Evolutionary conservation across 768 basidiomycete species (phyloP).

Genomic region (Lactarius pseudohatsudake): DNA sequence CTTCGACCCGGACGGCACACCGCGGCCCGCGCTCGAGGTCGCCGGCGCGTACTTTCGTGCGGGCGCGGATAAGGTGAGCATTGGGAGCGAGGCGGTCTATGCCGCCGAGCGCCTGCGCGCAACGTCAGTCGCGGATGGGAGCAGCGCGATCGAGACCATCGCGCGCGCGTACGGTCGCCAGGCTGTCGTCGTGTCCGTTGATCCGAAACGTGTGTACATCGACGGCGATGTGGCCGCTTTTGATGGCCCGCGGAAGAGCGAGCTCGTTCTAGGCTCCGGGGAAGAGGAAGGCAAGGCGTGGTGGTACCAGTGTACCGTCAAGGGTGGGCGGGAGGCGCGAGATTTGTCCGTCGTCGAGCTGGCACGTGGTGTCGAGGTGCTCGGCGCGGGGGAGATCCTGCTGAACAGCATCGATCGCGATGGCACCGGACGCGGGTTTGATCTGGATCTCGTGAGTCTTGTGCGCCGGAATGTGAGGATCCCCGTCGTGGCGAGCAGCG

Average conservation of each 20-base stretch:
- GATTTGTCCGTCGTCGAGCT: constrained; percentile 88
- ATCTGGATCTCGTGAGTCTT: constrained; percentile 75
- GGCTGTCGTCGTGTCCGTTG: constrained; percentile 96
- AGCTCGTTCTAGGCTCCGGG: constrained; percentile 51
- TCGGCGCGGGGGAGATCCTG: constrained; percentile 94
- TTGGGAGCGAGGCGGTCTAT: constrained; percentile 93
- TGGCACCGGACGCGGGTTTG: constrained; percentile 90
- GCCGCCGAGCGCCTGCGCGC: constrained; percentile 82
- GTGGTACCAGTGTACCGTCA: constrained; percentile 99
- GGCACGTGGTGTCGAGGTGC: constrained; percentile 82
- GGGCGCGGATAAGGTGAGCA: constrained; percentile 98
- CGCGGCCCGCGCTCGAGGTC: constrained; percentile 85
- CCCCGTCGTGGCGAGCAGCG: constrained; percentile 93
- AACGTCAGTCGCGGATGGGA: constrained; percentile 51
- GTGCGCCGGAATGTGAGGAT: constrained; percentile 78
- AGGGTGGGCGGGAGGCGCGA: constrained; percentile 83
- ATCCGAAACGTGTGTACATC: constrained; percentile 86
- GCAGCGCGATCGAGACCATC: constrained; percentile 91
- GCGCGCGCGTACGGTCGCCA: constrained; percentile 89
- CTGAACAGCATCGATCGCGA: constrained; percentile 97
- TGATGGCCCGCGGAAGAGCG: constrained; percentile 63
- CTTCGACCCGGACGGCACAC: constrained; percentile 92
- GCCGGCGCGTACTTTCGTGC: constrained; percentile 95
- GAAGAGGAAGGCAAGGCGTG: constrained; percentile 73
- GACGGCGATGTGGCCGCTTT: constrained; percentile 49